These are phyloP conservation scores for Populus alba DNA, from an alignment of 345 rosid genomes.

Conservation along the genomic window DNA sequence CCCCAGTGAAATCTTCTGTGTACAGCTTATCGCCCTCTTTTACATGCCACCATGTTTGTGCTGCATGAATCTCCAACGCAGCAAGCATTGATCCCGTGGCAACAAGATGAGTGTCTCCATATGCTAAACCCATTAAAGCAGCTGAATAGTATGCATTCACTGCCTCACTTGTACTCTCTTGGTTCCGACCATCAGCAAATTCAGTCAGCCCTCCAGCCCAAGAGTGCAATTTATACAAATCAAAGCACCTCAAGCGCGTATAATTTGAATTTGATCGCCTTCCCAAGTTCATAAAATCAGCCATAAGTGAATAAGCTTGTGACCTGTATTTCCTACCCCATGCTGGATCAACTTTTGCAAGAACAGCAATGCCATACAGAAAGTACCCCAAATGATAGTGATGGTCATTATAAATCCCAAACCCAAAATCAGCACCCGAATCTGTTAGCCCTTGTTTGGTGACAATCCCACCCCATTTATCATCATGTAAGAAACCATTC, in stretches of 20 bases:
- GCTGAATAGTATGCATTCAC: constrained; percentile 89
- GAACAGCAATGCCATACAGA: constrained; percentile 80
- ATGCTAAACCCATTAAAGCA: constrained; percentile 86
- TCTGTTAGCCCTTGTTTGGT: constrained; percentile 64
- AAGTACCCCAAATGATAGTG: constrained; percentile 92
- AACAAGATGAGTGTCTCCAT: constrained; percentile 75
- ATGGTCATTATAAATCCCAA: constrained; percentile 72
- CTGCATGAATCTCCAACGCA: constrained; percentile 83
- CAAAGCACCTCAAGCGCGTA: constrained; percentile 81
- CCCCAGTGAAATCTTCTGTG: constrained; percentile 56
- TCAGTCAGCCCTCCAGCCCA: constrained; percentile 97
- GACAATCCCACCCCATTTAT: constrained; percentile 84
- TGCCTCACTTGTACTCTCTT: constrained; percentile 93
- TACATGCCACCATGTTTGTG: constrained; percentile 91
- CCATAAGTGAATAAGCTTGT: constrained; percentile 78
- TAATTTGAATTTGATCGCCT: constrained; percentile 48
- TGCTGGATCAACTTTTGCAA: constrained; percentile 69
- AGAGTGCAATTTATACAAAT: constrained; percentile 85
- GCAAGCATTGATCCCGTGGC: constrained; percentile 62
- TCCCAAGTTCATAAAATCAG: constrained; percentile 76
- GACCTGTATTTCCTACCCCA: constrained; percentile 86
- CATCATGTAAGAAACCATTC: constrained; percentile 77
- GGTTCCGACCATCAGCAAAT: constrained; percentile 81
- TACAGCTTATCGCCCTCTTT: constrained; percentile 58
- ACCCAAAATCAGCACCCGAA: constrained; percentile 80